Percentiles rank a stretch among this genome's conserved stretches.
These are phyloP conservation scores for Syzygium malaccense DNA, from an alignment of 441 rosid species.

Conservation along the genomic window DNA sequence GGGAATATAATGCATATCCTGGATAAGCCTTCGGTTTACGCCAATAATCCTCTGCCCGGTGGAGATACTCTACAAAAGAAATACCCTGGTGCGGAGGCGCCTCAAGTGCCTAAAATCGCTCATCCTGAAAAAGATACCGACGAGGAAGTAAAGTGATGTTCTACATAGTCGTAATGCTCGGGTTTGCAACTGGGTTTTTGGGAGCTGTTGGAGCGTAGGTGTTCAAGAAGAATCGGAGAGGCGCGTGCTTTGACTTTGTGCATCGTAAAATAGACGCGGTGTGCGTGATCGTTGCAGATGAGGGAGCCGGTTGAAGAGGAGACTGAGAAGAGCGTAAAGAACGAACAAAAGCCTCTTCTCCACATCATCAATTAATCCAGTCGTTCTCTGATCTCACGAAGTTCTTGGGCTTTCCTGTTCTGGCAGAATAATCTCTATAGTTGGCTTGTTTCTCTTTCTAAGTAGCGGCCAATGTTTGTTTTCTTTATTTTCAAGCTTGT, in stretches of 20 bases:
- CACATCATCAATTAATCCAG: background rate
- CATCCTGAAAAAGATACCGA: background rate
- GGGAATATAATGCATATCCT: background rate
- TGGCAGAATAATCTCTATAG: background rate
- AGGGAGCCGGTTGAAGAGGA: conserved; percentile 1
- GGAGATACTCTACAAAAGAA: background rate
- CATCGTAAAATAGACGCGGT: background rate
- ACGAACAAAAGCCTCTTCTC: background rate
- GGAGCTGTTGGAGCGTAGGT: background rate
- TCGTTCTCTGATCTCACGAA: background rate
- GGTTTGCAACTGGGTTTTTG: background rate
- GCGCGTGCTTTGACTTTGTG: background rate
- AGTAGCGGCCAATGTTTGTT: background rate
- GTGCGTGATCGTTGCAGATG: background rate
- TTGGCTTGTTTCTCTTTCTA: background rate
- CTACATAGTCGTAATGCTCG: background rate
- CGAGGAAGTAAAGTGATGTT: background rate
- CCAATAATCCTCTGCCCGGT: background rate
- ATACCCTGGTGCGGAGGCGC: background rate
- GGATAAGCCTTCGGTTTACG: background rate
- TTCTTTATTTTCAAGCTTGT: background rate
- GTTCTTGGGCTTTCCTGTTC: background rate
- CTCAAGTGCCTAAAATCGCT: background rate
- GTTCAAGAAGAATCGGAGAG: background rate
- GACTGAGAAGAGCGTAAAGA: background rate